Evolutionary conservation across 192 early-diverging fungal species (phyloP), one percentile per base, ranked within the genome.

Genomic region (Glomus cerebriforme): DNA sequence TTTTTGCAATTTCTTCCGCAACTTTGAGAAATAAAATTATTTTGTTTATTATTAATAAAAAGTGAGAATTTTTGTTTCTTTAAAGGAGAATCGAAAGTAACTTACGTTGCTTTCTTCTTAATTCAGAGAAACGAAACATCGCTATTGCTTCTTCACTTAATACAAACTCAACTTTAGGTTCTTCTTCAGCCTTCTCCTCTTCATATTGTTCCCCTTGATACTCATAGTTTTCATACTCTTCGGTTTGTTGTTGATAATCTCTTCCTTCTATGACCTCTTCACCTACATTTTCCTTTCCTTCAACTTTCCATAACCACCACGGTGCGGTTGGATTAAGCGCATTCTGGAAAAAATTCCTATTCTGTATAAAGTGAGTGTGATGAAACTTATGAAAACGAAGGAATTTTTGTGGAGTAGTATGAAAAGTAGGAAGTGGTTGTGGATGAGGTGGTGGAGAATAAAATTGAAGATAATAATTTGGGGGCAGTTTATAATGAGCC

Each of bases 71-170:
- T 19, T 22, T 9, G 9, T 35, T 69, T 22, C 9, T 26, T 64
- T 13, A 70, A 70, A 26, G n/a, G 7, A 70, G n/a, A n/a, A 43
- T 17, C 13, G 19, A 32, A 24, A 59, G 2, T 22, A 59, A 74
- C 49, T 74, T 29, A 74, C 72, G 54, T 34, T 59, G 39, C 29
- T 39, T 27, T 59, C 24, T 58, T 59, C 72, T 32, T 31, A 74
- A n/a, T 15, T 74, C 72, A 26, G 72, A 74, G 43, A 74, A 74
- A 15, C 72, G 72, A 59, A 74, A 74, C 72, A 74, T 74, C 27
- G 72, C 72, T 31, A 59, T 74, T 29, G 72, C 49, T 27, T 74
- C 72, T 59, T 74, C 72, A 27, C 49, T 74, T 45, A 74, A 27
- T 22, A 74, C 72, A 34, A 74, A 74, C 54, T 74, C 54, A 22